Base-by-base conservation (phyloP, 371 early-diverging fungal genomes). In the Phascolomyces articulosus region DNA sequence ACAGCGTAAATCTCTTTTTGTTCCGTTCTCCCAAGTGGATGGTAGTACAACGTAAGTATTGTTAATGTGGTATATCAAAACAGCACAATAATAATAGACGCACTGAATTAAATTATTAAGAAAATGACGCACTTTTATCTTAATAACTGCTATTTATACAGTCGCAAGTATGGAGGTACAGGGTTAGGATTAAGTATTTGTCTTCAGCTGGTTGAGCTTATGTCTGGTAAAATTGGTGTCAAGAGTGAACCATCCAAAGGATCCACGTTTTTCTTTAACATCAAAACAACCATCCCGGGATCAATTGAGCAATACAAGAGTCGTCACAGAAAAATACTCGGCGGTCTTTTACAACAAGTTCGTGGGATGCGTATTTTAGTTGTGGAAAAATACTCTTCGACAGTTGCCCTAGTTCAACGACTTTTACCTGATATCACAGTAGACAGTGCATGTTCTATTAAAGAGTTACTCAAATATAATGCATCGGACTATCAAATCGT, bases 131-230 rank as follows among this genome's bases (percentile, higher is more conserved):
- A n/a, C n/a, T n/a, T n/a, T n/a, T n/a, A n/a, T n/a, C n/a, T n/a
- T n/a, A n/a, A n/a, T n/a, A n/a, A n/a, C n/a, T n/a, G n/a, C n/a
- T n/a, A n/a, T 20, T 40, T 53, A 18, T 55, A 9, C 58, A 78
- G 74, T 11, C 82, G 86, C 24, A 85, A 80, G 61, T 87, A 84
- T 65, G 87, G 87, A 31, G 89, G 89, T 9, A 87, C 87, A 4
- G 89, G 89, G 3, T 67, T 89, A 10, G 89, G 89, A 0, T 70
- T 89, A 2, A 77, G 82, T 18, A 87, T 89, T 38, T 84, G 84
- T 62, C 67, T 82, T 9, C 80, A 83, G 56, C 60, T 89, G 20
- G 84, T 85, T 9, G 61, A 79, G 10, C 71, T 84, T 6, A 85
- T 87, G 88, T 66, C 80, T 41, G 89, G 89, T n/a, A 68, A 70